These are phyloP conservation scores for Naganishia randhawae DNA, from an alignment of 768 basidiomycete species.

Conservation along the genomic window DNA sequence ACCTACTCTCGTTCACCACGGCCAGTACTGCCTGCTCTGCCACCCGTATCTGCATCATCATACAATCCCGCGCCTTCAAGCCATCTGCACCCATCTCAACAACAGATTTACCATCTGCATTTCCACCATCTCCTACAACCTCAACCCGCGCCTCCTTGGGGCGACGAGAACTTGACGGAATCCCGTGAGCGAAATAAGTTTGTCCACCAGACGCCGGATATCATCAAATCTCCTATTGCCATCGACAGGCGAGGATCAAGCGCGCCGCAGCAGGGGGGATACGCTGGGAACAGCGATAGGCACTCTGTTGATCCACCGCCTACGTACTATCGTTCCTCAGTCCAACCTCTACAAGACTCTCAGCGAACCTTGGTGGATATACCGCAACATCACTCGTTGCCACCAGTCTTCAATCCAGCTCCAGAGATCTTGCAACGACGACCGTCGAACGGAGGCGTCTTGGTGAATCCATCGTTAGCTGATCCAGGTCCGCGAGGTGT, in stretches of 20 bases:
- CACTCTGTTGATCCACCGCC: neutral
- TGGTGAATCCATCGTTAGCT: neutral
- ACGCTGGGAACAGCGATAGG: constrained; percentile 1
- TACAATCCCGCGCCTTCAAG: too few relatives aligned
- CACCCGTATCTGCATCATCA: neutral
- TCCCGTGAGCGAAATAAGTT: neutral
- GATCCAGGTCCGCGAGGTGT: neutral
- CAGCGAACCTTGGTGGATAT: constrained; percentile 10
- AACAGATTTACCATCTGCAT: constrained; percentile 11
- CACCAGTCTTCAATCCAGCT: neutral
- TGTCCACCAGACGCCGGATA: neutral
- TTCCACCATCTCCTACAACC: constrained; percentile 3
- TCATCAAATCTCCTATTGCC: constrained; percentile 1
- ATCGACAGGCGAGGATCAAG: neutral
- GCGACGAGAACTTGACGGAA: neutral
- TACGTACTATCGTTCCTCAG: neutral
- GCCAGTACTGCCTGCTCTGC: too few relatives aligned
- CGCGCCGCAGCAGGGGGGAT: neutral
- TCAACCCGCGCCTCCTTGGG: neutral
- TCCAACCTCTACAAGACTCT: neutral
- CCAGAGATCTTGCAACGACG: neutral
- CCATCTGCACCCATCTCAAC: neutral
- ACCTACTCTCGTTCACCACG: neutral
- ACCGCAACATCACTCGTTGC: neutral
- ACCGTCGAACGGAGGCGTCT: neutral